Evolutionary conservation across 2,329 filamentous ascomycete species (phyloP).

Genomic region (Exophiala mesophila): DNA sequence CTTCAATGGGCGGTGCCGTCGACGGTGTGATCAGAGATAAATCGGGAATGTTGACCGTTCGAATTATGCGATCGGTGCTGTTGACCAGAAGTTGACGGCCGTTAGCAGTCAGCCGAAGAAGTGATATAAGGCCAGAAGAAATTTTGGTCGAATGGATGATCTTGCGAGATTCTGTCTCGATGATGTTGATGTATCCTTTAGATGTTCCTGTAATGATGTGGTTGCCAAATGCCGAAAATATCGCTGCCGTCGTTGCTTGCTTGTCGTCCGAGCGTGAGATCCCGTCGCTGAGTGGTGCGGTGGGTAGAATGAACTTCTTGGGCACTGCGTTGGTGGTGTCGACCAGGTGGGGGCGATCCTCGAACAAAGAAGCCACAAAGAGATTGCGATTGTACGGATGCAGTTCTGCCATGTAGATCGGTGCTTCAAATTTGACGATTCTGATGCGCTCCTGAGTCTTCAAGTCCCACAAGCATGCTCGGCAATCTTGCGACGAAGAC

Average conservation of each 20-base stretch:
- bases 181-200: slow-evolving; percentile 94
- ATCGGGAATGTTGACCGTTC: slow-evolving; percentile 85
- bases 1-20: slow-evolving; percentile 10
- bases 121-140: slow-evolving; percentile 80
- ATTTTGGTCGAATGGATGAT: slow-evolving; percentile 88
- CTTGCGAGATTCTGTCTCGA: slow-evolving; percentile 72
- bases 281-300: slow-evolving; percentile 70
- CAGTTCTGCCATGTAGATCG: slow-evolving; percentile 92
- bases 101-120: slow-evolving; percentile 75
- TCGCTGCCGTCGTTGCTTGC: slow-evolving; percentile 86
- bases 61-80: slow-evolving; percentile 88
- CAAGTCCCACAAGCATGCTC: slow-evolving; percentile 92
- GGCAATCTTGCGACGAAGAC: slow-evolving; percentile 93
- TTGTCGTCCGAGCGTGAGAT: slow-evolving; percentile 71
- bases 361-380: slow-evolving; percentile 88
- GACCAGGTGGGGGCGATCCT: slow-evolving; percentile 85
- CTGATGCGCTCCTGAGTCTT: slow-evolving; percentile 66
- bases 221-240: slow-evolving; percentile 79
- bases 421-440: slow-evolving; percentile 84
- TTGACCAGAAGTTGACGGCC: slow-evolving; percentile 88
- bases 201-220: slow-evolving; percentile 91
- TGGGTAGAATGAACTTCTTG: slow-evolving; percentile 72
- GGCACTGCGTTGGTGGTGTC: slow-evolving; percentile 68
- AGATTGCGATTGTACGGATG: slow-evolving; percentile 82
- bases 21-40: slow-evolving; percentile 39